Conservation (phyloP, 805 yeast genomes). For the Sugiyamaella smithiae region DNA sequence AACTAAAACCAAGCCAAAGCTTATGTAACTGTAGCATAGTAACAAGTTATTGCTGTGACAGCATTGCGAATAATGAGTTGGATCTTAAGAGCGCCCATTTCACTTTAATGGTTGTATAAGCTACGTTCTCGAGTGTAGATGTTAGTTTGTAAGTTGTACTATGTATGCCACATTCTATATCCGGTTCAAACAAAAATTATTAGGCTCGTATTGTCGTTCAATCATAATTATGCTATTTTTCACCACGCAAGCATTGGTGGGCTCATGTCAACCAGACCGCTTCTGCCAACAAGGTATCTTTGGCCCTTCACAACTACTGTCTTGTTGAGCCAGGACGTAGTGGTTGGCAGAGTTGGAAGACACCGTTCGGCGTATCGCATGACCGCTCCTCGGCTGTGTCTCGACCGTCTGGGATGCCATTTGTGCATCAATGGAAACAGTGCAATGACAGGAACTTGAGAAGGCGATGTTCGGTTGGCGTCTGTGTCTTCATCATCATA, state of each 20-base stretch:
- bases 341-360: conserved; percentile 21
- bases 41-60: too few relatives aligned
- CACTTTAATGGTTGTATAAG: too few relatives aligned
- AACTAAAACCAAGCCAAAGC: too few relatives aligned
- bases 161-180: too few relatives aligned
- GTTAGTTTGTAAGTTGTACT: too few relatives aligned
- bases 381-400: conserved; percentile 9
- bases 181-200: too few relatives aligned
- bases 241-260: neutral
- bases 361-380: conserved; percentile 28
- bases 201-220: too few relatives aligned
- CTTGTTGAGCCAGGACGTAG: conserved; percentile 27
- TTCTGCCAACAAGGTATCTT: conserved; percentile 23
- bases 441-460: conserved; percentile 11
- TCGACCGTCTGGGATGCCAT: conserved; percentile 20
- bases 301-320: conserved; percentile 22
- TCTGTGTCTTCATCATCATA: conserved; percentile 18
- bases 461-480: conserved; percentile 4
- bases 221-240: too few relatives aligned
- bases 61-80: too few relatives aligned
- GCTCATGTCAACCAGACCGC: conserved; percentile 11
- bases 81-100: too few relatives aligned
- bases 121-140: too few relatives aligned
- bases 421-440: conserved; percentile 15
- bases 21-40: too few relatives aligned